Percentiles rank a stretch among this genome's conserved stretches.
phyloP scores from a whole-genome alignment of 2,329 filamentous ascomycete species.

The Dactylonectria estremocensis region DNA sequence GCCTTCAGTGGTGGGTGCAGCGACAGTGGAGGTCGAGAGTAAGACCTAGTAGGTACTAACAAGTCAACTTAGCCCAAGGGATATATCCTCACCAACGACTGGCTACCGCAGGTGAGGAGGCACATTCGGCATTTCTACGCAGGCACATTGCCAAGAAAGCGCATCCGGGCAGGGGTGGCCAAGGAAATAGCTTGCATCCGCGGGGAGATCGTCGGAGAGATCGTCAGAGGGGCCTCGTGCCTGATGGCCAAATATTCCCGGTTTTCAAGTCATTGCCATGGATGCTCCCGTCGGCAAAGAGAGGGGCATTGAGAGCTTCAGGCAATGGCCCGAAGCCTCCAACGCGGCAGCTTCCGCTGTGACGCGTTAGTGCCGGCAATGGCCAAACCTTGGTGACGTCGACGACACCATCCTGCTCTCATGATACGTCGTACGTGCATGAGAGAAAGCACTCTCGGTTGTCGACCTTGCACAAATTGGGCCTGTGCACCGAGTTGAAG shows the following conservation, averaged over 20 bases:
- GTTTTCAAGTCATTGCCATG: neutral
- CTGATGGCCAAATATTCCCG: neutral
- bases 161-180: constrained; percentile 18
- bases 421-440: neutral
- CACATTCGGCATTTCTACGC: neutral
- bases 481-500: constrained; percentile 18
- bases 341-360: neutral
- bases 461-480: constrained; percentile 7
- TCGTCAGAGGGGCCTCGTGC: neutral
- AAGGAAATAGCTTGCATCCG: constrained; percentile 9
- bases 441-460: neutral
- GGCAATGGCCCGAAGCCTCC: too few relatives aligned
- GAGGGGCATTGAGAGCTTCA: neutral
- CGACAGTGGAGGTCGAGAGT: neutral
- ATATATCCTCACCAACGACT: neutral
- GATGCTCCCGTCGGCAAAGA: too few relatives aligned
- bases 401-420: neutral
- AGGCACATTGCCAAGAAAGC: constrained; percentile 13
- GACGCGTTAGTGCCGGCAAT: constrained; percentile 14
- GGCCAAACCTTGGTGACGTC: constrained; percentile 15
- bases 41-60: neutral
- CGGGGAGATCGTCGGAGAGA: neutral
- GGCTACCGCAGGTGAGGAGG: neutral
- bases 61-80: neutral
- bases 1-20: neutral